Percentiles rank a stretch among this genome's conserved stretches.
phyloP scores from a whole-genome alignment of 1,284 basidiomycete genomes.

The Puccinia horiana region DNA sequence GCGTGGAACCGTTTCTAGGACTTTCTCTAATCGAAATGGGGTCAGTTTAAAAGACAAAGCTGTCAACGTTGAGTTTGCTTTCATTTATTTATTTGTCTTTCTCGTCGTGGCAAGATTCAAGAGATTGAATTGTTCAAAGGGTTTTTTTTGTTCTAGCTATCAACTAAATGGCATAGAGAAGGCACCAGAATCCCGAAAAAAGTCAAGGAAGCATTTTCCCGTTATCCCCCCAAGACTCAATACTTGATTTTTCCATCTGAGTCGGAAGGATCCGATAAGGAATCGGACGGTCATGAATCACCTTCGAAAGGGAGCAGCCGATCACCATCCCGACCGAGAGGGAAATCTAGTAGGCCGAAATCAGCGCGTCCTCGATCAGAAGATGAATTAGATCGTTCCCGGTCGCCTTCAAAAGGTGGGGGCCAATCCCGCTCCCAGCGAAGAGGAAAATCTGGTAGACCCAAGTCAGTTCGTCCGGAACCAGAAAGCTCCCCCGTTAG shows the following conservation, averaged over 20 bases:
- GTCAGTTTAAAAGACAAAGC: slow-evolving; percentile 48
- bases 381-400: too few relatives aligned
- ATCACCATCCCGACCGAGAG: not conserved
- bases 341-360: not conserved
- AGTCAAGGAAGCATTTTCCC: not conserved
- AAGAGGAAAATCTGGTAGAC: too few relatives aligned
- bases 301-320: not conserved
- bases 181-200: not conserved
- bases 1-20: not conserved
- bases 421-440: too few relatives aligned
- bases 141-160: slow-evolving; percentile 15
- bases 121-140: not conserved
- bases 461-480: too few relatives aligned
- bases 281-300: not conserved
- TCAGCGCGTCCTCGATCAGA: not conserved
- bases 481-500: too few relatives aligned
- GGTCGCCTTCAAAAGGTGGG: too few relatives aligned
- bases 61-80: slow-evolving; percentile 16
- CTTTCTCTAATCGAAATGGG: slow-evolving; percentile 28
- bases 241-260: not conserved
- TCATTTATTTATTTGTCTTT: too few relatives aligned
- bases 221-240: slow-evolving; percentile 26
- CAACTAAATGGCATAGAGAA: slow-evolving; percentile 34
- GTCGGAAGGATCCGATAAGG: not conserved
- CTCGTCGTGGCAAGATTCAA: not conserved